Evolutionary conservation across 176 grass and related monocot species (phyloP).

Genomic region (Otatea glauca): DNA sequence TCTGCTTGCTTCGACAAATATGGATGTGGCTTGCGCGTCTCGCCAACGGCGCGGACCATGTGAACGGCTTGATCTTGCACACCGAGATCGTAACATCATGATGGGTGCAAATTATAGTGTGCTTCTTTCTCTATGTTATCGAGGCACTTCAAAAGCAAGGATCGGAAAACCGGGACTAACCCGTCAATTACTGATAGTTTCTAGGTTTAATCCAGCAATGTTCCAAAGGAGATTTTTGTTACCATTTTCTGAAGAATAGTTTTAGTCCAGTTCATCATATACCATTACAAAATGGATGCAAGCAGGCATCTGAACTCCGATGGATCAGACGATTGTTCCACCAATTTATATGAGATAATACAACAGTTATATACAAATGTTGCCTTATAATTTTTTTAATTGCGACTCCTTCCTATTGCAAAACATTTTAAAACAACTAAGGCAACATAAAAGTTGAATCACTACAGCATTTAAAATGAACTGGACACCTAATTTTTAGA

Average conservation of each 20-base stretch:
- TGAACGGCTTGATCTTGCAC: slow-evolving; percentile 34
- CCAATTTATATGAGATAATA: background rate
- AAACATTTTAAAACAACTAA: background rate
- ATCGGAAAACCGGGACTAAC: background rate
- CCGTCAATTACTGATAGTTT: background rate
- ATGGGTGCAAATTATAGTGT: slow-evolving; percentile 19
- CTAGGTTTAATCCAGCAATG: background rate
- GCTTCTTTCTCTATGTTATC: slow-evolving; percentile 5
- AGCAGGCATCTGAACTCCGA: background rate
- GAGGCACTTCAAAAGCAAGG: background rate
- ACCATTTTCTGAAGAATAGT: background rate
- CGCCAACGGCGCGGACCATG: slow-evolving; percentile 38
- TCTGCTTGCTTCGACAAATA: slow-evolving; percentile 30
- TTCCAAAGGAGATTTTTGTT: background rate
- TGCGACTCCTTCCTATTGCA: background rate
- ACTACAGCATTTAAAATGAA: background rate
- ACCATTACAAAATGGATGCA: background rate
- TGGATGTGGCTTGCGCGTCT: slow-evolving; percentile 22
- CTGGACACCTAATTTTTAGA: background rate
- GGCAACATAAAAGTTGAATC: background rate
- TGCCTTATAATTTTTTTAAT: background rate
- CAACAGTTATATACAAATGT: background rate
- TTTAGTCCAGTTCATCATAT: background rate
- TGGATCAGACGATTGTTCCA: background rate
- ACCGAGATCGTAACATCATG: background rate